These are phyloP conservation scores for Vaccinium corymbosum DNA, from an alignment of 148 eudicot genomes.

Conservation along the genomic window DNA sequence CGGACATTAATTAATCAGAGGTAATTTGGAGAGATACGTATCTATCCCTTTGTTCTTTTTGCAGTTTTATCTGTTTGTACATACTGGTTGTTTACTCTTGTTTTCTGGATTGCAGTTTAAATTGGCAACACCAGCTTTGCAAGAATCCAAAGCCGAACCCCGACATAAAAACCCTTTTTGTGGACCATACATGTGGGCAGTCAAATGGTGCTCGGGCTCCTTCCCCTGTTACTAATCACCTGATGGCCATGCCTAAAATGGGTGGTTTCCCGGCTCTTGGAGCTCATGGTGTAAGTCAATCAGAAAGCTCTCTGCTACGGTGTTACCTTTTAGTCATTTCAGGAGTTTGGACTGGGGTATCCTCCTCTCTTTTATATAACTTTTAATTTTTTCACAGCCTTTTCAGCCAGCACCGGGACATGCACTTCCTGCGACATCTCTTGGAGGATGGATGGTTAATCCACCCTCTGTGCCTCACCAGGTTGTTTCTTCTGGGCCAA, in stretches of 20 bases:
- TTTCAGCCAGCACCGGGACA: conserved; percentile 43
- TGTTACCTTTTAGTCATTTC: background rate
- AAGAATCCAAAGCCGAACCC: conserved; percentile 74
- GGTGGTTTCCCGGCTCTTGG: conserved; percentile 41
- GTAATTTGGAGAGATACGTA: conserved; percentile 22
- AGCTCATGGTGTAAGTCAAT: conserved; percentile 54
- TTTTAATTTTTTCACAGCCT: conserved; percentile 28
- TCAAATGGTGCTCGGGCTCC: conserved; percentile 69
- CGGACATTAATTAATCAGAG: conserved; percentile 78
- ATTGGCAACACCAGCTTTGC: conserved; percentile 90
- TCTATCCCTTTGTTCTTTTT: background rate
- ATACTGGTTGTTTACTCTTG: background rate
- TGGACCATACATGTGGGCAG: conserved; percentile 78
- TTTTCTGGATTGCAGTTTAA: conserved; percentile 51
- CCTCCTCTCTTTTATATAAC: background rate
- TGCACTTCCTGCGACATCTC: conserved; percentile 35
- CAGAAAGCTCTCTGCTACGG: background rate
- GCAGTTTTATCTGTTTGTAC: background rate
- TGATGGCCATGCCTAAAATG: conserved; percentile 8
- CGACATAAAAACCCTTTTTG: conserved; percentile 69
- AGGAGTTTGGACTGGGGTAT: background rate
- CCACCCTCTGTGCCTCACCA: conserved; percentile 45
- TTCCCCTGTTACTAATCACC: conserved; percentile 42
- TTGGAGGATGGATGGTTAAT: conserved; percentile 59
- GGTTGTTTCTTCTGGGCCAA: conserved; percentile 41